A percentile compares a stretch with the other conserved stretches of the same genome.
phyloP scores from a whole-genome alignment of 495 filamentous ascomycete species.

The Talaromyces ruber region DNA sequence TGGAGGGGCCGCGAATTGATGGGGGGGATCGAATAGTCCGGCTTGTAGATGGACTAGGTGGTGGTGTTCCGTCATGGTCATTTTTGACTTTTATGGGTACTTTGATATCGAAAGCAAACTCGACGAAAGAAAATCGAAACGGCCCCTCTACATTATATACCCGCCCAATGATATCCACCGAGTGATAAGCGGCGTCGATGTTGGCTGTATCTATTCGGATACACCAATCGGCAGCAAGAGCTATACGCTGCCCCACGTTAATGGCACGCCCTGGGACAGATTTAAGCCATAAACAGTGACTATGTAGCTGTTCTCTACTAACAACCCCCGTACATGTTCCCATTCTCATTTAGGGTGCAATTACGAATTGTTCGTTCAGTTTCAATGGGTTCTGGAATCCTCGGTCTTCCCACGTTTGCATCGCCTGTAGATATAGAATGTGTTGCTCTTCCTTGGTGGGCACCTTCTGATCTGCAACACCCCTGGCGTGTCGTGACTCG shows the following conservation, averaged over 20 bases:
- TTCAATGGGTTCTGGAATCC: slow-evolving; percentile 7
- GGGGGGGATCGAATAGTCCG: not conserved
- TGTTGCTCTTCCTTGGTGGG: not conserved
- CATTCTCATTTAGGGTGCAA: not conserved
- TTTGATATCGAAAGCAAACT: not conserved
- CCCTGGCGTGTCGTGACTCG: slow-evolving; percentile 39
- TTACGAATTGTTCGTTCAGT: not conserved
- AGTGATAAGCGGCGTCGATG: not conserved
- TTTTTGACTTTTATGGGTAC: too few species aligned
- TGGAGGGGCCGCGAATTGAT: slow-evolving; percentile 1
- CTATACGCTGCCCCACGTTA: not conserved
- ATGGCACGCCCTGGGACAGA: slow-evolving; percentile 1
- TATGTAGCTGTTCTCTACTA: not conserved
- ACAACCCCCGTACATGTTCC: not conserved
- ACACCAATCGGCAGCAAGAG: not conserved
- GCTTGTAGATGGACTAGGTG: slow-evolving; percentile 3
- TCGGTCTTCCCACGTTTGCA: slow-evolving; percentile 7
- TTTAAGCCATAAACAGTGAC: not conserved
- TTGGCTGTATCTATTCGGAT: not conserved
- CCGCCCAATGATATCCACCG: not conserved
- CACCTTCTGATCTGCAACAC: not conserved
- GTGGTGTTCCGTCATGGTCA: not conserved
- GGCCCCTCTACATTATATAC: not conserved
- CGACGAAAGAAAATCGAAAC: not conserved
- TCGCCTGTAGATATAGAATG: not conserved